Percentiles rank a stretch among this genome's conserved stretches.
Evolutionary conservation across 305 asterid genomes (phyloP).

Genomic region (Lippia alba): DNA sequence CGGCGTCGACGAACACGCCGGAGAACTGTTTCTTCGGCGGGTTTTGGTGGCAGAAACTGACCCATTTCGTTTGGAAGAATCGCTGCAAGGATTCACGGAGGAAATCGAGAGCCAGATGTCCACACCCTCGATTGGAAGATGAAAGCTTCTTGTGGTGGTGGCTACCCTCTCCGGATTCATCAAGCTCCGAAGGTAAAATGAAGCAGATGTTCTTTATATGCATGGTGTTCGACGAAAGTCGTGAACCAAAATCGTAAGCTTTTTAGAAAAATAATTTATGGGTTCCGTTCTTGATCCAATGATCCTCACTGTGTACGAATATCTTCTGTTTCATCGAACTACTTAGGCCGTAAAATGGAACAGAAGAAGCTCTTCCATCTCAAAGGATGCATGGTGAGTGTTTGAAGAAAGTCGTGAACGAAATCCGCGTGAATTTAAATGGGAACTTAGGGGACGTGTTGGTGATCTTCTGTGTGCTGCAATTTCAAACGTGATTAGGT

Average conservation of each 20-base stretch:
- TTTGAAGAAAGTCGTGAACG: conserved; percentile 1
- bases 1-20: conserved; percentile 64
- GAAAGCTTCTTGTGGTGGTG: conserved; percentile 15
- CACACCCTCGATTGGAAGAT: conserved; percentile 39
- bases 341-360: not conserved
- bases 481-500: conserved; percentile 64
- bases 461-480: conserved; percentile 21
- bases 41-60: conserved; percentile 40
- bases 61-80: conserved; percentile 50
- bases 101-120: conserved; percentile 38
- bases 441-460: conserved; percentile 13
- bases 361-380: not conserved
- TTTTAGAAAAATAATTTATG: not conserved
- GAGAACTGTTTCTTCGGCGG: conserved; percentile 35
- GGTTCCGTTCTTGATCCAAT: too few species aligned
- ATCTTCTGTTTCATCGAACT: too few species aligned
- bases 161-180: conserved; percentile 35
- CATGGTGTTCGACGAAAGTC: conserved; percentile 46
- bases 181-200: conserved; percentile 60
- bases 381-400: not conserved
- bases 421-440: not conserved
- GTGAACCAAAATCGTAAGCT: not conserved
- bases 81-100: conserved; percentile 45
- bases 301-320: too few species aligned
- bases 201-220: conserved; percentile 67